Base-by-base conservation (phyloP, 441 rosid genomes). In the Erodium trifolium region DNA sequence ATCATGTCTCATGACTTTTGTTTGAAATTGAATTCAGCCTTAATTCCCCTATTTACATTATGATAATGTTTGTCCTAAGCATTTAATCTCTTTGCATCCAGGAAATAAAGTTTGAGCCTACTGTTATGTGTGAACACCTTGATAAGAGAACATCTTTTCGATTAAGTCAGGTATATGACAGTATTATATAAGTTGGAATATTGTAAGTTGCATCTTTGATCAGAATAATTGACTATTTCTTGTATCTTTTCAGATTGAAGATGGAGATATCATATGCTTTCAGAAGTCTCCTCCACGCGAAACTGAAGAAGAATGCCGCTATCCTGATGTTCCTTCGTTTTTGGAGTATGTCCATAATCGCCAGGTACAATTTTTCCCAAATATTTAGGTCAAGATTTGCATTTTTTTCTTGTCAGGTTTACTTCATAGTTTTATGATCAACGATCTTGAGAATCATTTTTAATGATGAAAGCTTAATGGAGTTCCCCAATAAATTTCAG, bases 61-160 rank as follows among this genome's bases (percentile, higher is more conserved):
- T 35, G 7, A n/a, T 17, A n/a, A 5, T n/a, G 67, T 43, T 65
- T 65, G 9, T 14, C 11, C 11, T 6, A 19, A 17, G 62, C 51
- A 18, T 67, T 39, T 49, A 0, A 11, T 63, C 19, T 51, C 5
- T 16, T 72, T 7, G 45, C 68, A 29, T 71, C 85, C 86, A 90
- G 99, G 99, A 94, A 84, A 94, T 94, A 78, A 94, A 94, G 81
- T 94, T 90, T 78, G 96, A 83, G 71, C 98, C 98, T 19, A 68
- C 79, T 75, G 97, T 94, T 60, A 90, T 94, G 99, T 94, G 99
- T 72, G 99, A 94, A 71, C 93, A 77, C 71, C 87, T 94, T 78
- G 97, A 92, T 65, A 92, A 86, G 85, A 88, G 82, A 76, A 63
- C 77, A 70, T 74, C 99, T 68, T 94, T 94, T 82, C 84, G 83